Evolutionary conservation across 2,329 filamentous ascomycete genomes (phyloP), one percentile per base, ranked within the genome.

Genomic region (Paracorniculantispora psalliotae): DNA sequence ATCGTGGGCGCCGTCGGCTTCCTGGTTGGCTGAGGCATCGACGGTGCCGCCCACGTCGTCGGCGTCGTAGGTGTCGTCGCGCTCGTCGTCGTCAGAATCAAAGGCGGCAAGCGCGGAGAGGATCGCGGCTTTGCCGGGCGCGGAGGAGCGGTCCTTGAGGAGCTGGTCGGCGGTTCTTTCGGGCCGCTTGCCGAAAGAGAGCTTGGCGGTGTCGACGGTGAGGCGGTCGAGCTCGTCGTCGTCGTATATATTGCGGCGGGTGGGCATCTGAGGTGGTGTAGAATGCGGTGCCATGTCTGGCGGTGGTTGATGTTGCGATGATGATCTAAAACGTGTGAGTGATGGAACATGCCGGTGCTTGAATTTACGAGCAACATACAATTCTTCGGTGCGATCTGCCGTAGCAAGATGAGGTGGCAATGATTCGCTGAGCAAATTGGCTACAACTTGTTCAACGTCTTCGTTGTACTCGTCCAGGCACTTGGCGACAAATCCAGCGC

Each of bases 21-120:
- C 56, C 54, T 84, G 82, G 37, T 81, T 79, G n/a, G 84, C 79
- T 6, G 82, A 78, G 19, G 81, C 79, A 65, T 96, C 92, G 3
- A 97, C 86, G 0, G 90, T 90, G 23, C 93, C 92, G 37, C 94
- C 94, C 2, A 97, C 91, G 68, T 97, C 94, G 52, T 86, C 91
- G 1, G 88, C 85, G 67, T 99, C 94, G 69, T 99, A 99, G 0
- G 93, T 97, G 71, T 99, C 94, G 71, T 99, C 94, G 37, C 92
- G 85, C 75, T 99, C 94, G 71, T 99, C 94, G 65, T 97, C 94
- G 66, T 97, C 93, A 0, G 88, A 88, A 74, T 97, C 92, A 65
- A 97, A 97, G 0, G 88, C 83, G 17, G 91, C 91, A 2, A 97
- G 83, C 0, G 93, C 93, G 3, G 92, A 90, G 25, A 96, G 77